Percentiles rank a stretch among this genome's conserved stretches.
Evolutionary conservation across 2,329 filamentous ascomycete genomes (phyloP).

Genomic region (Trichoderma atrobrunneum): DNA sequence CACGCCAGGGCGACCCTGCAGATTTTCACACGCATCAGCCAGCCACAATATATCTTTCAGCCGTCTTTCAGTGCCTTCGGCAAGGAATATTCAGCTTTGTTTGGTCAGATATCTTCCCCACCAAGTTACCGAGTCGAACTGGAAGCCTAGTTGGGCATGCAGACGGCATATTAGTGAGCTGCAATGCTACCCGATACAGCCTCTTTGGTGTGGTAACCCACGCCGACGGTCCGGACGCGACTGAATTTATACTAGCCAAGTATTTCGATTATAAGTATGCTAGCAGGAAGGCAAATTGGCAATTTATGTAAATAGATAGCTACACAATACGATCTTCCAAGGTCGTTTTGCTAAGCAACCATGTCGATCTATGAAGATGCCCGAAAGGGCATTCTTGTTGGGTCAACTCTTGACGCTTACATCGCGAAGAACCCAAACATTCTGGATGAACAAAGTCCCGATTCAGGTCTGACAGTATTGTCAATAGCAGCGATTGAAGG

Average conservation of each 20-base stretch:
- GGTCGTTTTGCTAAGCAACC: background rate
- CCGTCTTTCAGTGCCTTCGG: background rate
- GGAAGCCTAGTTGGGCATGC: background rate
- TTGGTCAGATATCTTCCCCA: background rate
- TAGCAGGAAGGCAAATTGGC: background rate
- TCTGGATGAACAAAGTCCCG: background rate
- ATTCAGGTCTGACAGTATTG: background rate
- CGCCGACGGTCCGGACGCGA: background rate
- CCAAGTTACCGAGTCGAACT: background rate
- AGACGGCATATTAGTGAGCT: background rate
- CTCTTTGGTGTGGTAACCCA: background rate
- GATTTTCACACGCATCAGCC: background rate
- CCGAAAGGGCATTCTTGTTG: background rate
- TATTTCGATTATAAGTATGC: background rate
- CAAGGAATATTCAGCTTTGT: background rate
- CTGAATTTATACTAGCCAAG: background rate
- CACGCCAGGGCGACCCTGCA: background rate
- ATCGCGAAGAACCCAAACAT: background rate
- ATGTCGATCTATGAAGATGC: constrained; percentile 1
- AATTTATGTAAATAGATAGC: background rate
- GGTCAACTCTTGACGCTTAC: background rate
- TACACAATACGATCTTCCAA: background rate
- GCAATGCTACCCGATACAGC: background rate
- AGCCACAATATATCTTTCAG: background rate
- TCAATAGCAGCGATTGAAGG: background rate